Base-by-base conservation (phyloP, 768 basidiomycete species). In the Boletus eberwhitei region DNA sequence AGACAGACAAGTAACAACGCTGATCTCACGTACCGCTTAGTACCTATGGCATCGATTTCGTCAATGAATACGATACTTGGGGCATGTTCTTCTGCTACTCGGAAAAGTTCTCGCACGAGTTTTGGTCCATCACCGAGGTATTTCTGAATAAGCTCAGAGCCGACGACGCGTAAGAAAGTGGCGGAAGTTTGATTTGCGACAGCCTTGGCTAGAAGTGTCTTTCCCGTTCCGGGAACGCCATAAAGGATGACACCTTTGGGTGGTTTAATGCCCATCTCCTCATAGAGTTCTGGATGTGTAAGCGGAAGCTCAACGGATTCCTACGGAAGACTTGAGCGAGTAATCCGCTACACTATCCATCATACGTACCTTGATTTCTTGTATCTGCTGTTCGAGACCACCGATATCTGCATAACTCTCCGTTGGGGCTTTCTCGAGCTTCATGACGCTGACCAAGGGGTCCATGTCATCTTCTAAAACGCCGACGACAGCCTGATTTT, bases 191-290 rank as follows among this genome's bases (percentile, higher is more conserved):
- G 95, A 70, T 98, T 97, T 31, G 96, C 95, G 9, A 98, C 94
- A 0, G 96, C 96, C 70, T 97, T 98, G 17, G 97, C 97, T 2
- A 99, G 83, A 0, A 99, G 83, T 0, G 97, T 99, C 76, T 99
- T 99, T 52, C 97, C 97, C 13, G 96, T 98, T 52, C 97, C 97
- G 1, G 97, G 97, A 4, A 96, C 96, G 60, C 97, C 97, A 66
- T 98, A 99, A 2, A 99, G 82, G 61, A 99, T 98, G 68, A 99
- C 96, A 75, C 97, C 97, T 72, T 98, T 98, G 21, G 97, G 97
- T n/a, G 96, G 97, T 64, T 90, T 90, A 73, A 99, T 98, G 52
- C 97, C 97, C 97, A 99, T 98, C 77, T 98, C 96, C 73, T 98
- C 96, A 74, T 98, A 99, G 37, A 98, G 75, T 68, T 99, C 97